A percentile compares a stretch with the other conserved stretches of the same genome.
phyloP scores from a whole-genome alignment of 2,329 filamentous ascomycete genomes.

The Colletotrichum chlorophyti region DNA sequence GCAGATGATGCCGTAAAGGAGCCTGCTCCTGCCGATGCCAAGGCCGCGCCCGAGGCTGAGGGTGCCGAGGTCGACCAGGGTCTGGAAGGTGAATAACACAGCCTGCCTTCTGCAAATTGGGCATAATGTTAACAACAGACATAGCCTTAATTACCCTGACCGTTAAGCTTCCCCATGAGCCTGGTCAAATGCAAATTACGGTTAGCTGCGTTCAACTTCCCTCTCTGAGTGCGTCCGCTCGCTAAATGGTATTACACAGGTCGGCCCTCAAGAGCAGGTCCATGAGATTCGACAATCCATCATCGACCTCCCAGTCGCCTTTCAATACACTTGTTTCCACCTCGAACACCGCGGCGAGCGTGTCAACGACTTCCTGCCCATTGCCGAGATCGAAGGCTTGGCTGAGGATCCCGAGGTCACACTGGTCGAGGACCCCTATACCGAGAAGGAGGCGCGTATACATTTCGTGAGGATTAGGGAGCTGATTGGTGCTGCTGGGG shows the following conservation, averaged over 20 bases:
- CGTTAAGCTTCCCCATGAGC: slow-evolving; percentile 81
- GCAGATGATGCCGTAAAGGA: slow-evolving; percentile 22
- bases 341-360: slow-evolving; percentile 87
- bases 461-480: slow-evolving; percentile 91
- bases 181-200: slow-evolving; percentile 83
- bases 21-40: slow-evolving; percentile 1
- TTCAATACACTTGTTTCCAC: slow-evolving; percentile 99
- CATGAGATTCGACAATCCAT: slow-evolving; percentile 97
- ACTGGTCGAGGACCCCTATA: slow-evolving; percentile 94
- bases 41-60: slow-evolving; percentile 7
- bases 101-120: not conserved
- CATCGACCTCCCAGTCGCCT: slow-evolving; percentile 89
- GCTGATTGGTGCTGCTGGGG: slow-evolving; percentile 88
- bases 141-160: slow-evolving; percentile 68
- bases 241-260: slow-evolving; percentile 54
- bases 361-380: slow-evolving; percentile 93
- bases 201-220: slow-evolving; percentile 56
- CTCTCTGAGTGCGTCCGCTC: slow-evolving; percentile 1
- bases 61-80: slow-evolving; percentile 18
- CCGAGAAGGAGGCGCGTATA: slow-evolving; percentile 96
- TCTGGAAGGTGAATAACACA: slow-evolving; percentile 12
- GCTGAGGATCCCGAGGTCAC: slow-evolving; percentile 78
- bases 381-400: slow-evolving; percentile 87
- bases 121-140: slow-evolving; percentile 28
- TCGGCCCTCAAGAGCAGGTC: slow-evolving; percentile 92